These are phyloP conservation scores for Bauhinia variegata DNA, from an alignment of 306 rosid species.

Conservation along the genomic window DNA sequence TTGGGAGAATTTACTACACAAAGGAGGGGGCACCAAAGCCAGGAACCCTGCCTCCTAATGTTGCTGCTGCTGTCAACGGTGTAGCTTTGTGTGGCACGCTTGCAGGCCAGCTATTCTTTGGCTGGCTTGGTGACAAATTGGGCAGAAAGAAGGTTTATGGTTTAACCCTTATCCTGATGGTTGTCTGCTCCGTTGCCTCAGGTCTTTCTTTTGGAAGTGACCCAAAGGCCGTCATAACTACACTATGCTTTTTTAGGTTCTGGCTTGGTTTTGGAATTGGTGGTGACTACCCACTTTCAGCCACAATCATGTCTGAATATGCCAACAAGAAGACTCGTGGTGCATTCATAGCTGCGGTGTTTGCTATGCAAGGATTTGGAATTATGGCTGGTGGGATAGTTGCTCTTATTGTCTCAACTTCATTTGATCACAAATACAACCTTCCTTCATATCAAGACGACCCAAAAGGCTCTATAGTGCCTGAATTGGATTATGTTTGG, in stretches of 20 bases:
- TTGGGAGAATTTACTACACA: conserved; percentile 70
- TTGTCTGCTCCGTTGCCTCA: conserved; percentile 64
- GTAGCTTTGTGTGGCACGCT: conserved; percentile 82
- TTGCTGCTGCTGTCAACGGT: conserved; percentile 73
- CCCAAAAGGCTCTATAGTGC: conserved; percentile 39
- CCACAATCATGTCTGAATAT: conserved; percentile 94
- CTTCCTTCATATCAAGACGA: conserved; percentile 47
- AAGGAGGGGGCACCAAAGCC: conserved; percentile 37
- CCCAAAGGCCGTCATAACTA: conserved; percentile 52
- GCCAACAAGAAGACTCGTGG: conserved; percentile 93
- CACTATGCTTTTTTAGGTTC: conserved; percentile 86
- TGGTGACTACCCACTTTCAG: conserved; percentile 92
- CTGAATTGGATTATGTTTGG: conserved; percentile 74
- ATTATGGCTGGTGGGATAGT: conserved; percentile 78
- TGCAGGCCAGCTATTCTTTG: conserved; percentile 87
- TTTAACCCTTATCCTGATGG: conserved; percentile 74
- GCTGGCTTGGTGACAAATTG: conserved; percentile 92
- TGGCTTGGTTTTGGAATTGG: conserved; percentile 98
- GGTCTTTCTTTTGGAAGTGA: conserved; percentile 67
- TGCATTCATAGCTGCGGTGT: conserved; percentile 87
- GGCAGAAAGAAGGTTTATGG: conserved; percentile 87
- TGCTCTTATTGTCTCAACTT: conserved; percentile 56
- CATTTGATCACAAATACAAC: conserved; percentile 54
- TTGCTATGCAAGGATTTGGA: conserved; percentile 96
- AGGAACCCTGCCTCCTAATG: conserved; percentile 69